phyloP scores from a whole-genome alignment of 176 grass and related monocot genomes.

The Canna indica region DNA sequence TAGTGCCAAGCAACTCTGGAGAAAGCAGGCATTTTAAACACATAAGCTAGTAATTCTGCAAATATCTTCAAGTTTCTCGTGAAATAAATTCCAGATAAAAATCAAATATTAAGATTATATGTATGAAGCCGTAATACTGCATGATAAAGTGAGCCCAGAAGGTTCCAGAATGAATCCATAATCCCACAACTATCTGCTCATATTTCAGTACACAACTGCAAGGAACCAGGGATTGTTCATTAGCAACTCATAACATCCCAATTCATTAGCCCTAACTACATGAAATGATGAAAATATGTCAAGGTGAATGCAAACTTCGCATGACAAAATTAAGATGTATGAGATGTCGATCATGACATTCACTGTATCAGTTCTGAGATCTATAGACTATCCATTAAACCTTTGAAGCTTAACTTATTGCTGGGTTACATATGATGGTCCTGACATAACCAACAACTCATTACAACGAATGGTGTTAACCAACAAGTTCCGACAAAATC shows the following conservation, averaged over 20 bases:
- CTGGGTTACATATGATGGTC: background rate
- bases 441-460: background rate
- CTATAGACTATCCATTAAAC: background rate
- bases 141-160: background rate
- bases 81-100: background rate
- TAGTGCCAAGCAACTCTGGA: slow-evolving; percentile 63
- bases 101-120: background rate
- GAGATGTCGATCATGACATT: background rate
- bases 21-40: background rate
- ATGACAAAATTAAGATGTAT: background rate
- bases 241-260: background rate
- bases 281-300: background rate
- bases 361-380: background rate
- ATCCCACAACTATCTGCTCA: background rate
- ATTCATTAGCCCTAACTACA: background rate
- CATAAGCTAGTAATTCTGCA: background rate
- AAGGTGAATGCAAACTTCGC: background rate
- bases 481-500: too few relatives aligned
- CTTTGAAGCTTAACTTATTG: background rate
- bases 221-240: background rate
- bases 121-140: background rate
- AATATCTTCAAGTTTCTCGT: background rate
- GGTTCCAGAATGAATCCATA: background rate
- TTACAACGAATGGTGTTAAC: background rate
- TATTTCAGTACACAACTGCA: background rate